Base-by-base conservation (phyloP, 2,329 filamentous ascomycete species). In the Talaromyces albobiverticillius region DNA sequence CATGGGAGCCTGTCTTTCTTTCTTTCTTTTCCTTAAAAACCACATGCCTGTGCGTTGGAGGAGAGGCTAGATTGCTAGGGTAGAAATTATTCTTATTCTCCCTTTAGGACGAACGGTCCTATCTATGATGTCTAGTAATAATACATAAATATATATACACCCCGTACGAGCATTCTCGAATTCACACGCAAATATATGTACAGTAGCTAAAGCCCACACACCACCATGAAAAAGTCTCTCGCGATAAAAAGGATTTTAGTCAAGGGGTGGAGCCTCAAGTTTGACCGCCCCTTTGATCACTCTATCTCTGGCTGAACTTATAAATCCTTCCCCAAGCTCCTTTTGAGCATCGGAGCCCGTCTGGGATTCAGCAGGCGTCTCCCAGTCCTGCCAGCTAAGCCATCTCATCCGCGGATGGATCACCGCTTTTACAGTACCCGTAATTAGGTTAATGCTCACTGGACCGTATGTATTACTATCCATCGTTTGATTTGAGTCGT, bases 391-490 rank as follows among this genome's bases (percentile, higher is more conserved):
- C 71, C 67, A 74, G 48, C 65, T 62, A 53, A 72, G 61, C 64
- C 57, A 63, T 55, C 71, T 65, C 61, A 64, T 66, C 40, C 63
- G 60, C 36, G 90, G 90, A 74, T 83, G 87, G 53, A 96, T 67
- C 29, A 95, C 80, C 67, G 85, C 83, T 11, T 86, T 83, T 18
- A 92, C 84, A 63, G 80, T 85, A 0, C 92, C 92, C 34, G 85
- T 84, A 32, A 97, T 82, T 59, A 97, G 69, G 52, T 82, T 83
- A 59, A 83, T 83, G 22, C 88, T 87, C 46, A 95, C 84, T 4
- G 94, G 90, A 1, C 94, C 94, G 70, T 95, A 96, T 11, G 84
- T 84, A 72, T 96, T 95, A 71, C 91, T 96, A 74, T 99, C 94
- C 56, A 86, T 70, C 53, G 84, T 90, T 63, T 82, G 82, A 48